Percentiles rank a stretch among this genome's conserved stretches.
Evolutionary conservation across 257 asterid genomes (phyloP).

Genomic region (Solanum bulbocastanum): DNA sequence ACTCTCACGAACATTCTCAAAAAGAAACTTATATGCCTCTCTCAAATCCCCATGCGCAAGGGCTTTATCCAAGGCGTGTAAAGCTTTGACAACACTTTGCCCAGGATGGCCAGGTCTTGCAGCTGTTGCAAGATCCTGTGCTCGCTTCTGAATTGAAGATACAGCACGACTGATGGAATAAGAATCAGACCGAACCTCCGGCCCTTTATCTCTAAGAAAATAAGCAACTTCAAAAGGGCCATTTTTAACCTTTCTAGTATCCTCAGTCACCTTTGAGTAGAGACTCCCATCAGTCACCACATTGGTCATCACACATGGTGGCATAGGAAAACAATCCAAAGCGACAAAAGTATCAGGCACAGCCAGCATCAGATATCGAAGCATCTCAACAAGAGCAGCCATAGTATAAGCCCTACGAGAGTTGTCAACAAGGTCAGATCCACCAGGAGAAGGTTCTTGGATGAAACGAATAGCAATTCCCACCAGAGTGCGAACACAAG

Average conservation of each 20-base stretch:
- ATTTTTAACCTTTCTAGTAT: slow-evolving; percentile 49
- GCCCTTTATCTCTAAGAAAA: slow-evolving; percentile 39
- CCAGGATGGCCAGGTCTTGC: slow-evolving; percentile 61
- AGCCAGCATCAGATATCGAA: slow-evolving; percentile 78
- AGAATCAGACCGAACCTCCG: slow-evolving; percentile 51
- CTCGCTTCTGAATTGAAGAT: slow-evolving; percentile 70
- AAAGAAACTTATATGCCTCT: slow-evolving; percentile 48
- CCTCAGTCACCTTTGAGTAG: slow-evolving; percentile 58
- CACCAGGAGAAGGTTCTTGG: slow-evolving; percentile 95
- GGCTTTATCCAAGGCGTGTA: slow-evolving; percentile 70
- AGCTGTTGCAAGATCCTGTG: slow-evolving; percentile 69
- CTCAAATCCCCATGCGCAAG: slow-evolving; percentile 73
- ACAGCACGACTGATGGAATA: slow-evolving; percentile 52
- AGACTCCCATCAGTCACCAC: slow-evolving; percentile 66
- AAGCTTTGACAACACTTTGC: slow-evolving; percentile 66
- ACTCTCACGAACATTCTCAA: slow-evolving; percentile 69
- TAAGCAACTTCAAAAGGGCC: slow-evolving; percentile 43
- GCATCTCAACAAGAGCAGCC: slow-evolving; percentile 97
- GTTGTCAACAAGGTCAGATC: slow-evolving; percentile 92
- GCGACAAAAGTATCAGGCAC: slow-evolving; percentile 98
- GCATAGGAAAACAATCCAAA: slow-evolving; percentile 88
- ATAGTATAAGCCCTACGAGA: slow-evolving; percentile 87
- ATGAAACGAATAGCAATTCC: slow-evolving; percentile 67
- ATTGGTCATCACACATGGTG: slow-evolving; percentile 46
- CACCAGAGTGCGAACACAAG: slow-evolving; percentile 72